Conservation (phyloP, 768 basidiomycete genomes). For the Suillus cothurnatus region DNA sequence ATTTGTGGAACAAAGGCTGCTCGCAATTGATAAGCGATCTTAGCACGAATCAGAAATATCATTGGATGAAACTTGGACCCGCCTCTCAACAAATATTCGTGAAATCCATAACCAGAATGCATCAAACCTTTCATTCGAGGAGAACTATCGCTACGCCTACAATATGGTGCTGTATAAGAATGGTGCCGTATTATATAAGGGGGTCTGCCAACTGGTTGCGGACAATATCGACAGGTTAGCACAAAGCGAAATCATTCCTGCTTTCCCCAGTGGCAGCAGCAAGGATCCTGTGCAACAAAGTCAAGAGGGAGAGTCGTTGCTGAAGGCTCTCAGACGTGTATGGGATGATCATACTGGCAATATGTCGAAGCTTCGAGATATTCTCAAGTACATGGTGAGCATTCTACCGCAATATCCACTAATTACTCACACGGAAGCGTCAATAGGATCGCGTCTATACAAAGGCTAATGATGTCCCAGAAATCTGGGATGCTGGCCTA, state of each 20-base stretch:
- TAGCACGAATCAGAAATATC: slow-evolving; percentile 77
- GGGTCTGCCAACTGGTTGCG: slow-evolving; percentile 74
- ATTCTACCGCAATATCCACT: slow-evolving; percentile 5
- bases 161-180: slow-evolving; percentile 90
- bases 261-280: slow-evolving; percentile 74
- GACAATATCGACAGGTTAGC: slow-evolving; percentile 86
- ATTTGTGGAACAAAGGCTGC: background rate
- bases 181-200: slow-evolving; percentile 85
- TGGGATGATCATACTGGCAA: slow-evolving; percentile 95
- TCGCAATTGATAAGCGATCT: slow-evolving; percentile 10
- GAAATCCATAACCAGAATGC: slow-evolving; percentile 97
- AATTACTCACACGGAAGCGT: slow-evolving; percentile 15
- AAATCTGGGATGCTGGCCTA: slow-evolving; percentile 81
- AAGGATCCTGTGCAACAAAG: slow-evolving; percentile 73
- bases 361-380: slow-evolving; percentile 85
- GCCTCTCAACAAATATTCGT: slow-evolving; percentile 80
- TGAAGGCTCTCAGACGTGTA: slow-evolving; percentile 80
- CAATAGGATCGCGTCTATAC: slow-evolving; percentile 89
- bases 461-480: slow-evolving; percentile 69
- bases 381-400: slow-evolving; percentile 94
- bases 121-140: slow-evolving; percentile 85
- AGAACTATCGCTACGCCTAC: slow-evolving; percentile 92
- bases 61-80: slow-evolving; percentile 83
- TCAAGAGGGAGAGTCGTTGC: slow-evolving; percentile 81
- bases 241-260: slow-evolving; percentile 70